Evolutionary conservation across 2,329 filamentous ascomycete species (phyloP).

Genomic region (Epichloe hybrida): DNA sequence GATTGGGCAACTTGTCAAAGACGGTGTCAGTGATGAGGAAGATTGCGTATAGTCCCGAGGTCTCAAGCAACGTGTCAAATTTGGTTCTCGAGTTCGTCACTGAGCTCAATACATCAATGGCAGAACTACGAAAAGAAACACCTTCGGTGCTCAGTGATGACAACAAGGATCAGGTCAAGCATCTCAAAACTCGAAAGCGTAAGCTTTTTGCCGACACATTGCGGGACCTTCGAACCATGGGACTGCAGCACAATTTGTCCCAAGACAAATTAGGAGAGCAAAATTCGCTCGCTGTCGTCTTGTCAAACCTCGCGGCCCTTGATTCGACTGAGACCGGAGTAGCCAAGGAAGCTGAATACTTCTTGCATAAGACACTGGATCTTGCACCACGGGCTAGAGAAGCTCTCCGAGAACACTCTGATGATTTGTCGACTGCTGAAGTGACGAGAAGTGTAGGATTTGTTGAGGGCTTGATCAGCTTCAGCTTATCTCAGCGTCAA

Average conservation of each 20-base stretch:
- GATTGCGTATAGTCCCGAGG: slow-evolving; percentile 38
- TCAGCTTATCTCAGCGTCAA: slow-evolving; percentile 46
- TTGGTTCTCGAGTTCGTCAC: slow-evolving; percentile 56
- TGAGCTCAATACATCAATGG: slow-evolving; percentile 53
- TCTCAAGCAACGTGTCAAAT: slow-evolving; percentile 40
- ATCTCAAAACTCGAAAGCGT: slow-evolving; percentile 81
- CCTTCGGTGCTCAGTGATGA: slow-evolving; percentile 72
- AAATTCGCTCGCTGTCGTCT: slow-evolving; percentile 52
- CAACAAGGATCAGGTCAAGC: slow-evolving; percentile 70
- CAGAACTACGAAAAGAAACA: slow-evolving; percentile 70
- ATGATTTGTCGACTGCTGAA: slow-evolving; percentile 73
- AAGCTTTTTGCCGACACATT: slow-evolving; percentile 84
- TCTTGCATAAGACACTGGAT: slow-evolving; percentile 69
- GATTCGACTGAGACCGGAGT: slow-evolving; percentile 13
- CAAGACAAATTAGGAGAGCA: slow-evolving; percentile 62
- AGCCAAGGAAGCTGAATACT: slow-evolving; percentile 42
- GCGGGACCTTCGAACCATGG: slow-evolving; percentile 75
- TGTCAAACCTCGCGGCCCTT: slow-evolving; percentile 43
- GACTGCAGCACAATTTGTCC: slow-evolving; percentile 70
- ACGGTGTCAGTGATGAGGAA: slow-evolving; percentile 65
- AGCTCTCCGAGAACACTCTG: slow-evolving; percentile 59
- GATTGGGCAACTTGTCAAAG: slow-evolving; percentile 56
- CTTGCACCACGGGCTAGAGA: slow-evolving; percentile 54
- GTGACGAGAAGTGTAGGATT: slow-evolving; percentile 67
- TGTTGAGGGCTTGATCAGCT: slow-evolving; percentile 70